Conservation (phyloP, 2,329 filamentous ascomycete genomes). For the Cladosporium phlei region DNA sequence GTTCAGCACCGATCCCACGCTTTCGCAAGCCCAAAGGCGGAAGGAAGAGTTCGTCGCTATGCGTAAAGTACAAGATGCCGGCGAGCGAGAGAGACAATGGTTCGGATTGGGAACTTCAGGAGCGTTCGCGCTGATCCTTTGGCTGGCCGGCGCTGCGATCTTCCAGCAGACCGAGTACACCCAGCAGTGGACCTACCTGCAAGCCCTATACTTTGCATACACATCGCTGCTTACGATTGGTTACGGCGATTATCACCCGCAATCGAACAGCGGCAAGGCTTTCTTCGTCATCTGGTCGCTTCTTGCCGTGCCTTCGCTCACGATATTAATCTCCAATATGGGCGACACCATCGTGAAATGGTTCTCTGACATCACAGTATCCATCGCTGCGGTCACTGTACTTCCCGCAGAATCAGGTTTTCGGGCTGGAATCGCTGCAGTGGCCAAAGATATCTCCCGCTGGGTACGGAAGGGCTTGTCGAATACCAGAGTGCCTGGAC, state of each 20-base stretch:
- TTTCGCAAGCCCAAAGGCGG: conserved; percentile 35
- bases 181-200: conserved; percentile 50
- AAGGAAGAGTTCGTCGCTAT: conserved; percentile 49
- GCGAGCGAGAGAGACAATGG: conserved; percentile 40
- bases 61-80: conserved; percentile 41
- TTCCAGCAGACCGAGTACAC: conserved; percentile 32
- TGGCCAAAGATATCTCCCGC: not conserved
- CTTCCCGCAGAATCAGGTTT: conserved; percentile 47
- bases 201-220: conserved; percentile 51
- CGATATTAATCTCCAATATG: conserved; percentile 52
- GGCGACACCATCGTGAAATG: conserved; percentile 51
- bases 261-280: conserved; percentile 48
- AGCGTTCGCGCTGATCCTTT: conserved; percentile 38
- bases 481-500: conserved; percentile 4
- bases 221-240: conserved; percentile 51
- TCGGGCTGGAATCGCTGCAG: conserved; percentile 29
- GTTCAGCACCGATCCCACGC: conserved; percentile 40
- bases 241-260: conserved; percentile 48
- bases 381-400: conserved; percentile 51
- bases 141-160: conserved; percentile 48
- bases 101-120: conserved; percentile 36
- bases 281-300: conserved; percentile 57
- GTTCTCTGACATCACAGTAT: conserved; percentile 53
- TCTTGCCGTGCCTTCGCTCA: conserved; percentile 51
- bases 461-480: not conserved